These are phyloP conservation scores for Yamadazyma ubonensis DNA, from an alignment of 805 yeast genomes.

Conservation along the genomic window DNA sequence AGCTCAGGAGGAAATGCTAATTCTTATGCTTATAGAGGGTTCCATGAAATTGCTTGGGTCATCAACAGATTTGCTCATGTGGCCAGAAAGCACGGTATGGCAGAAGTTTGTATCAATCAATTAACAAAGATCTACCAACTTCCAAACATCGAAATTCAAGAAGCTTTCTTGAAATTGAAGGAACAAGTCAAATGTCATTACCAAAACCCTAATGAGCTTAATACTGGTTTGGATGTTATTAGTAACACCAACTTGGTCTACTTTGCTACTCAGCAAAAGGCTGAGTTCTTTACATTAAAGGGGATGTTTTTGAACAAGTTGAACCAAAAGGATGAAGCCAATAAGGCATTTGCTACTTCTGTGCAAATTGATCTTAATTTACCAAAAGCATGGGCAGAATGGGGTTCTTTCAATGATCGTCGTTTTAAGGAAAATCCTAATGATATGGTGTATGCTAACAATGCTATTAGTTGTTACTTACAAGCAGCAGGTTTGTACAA, in stretches of 20 bases:
- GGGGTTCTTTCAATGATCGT: constrained; percentile 95
- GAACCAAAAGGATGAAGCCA: constrained; percentile 90
- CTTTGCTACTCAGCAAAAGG: constrained; percentile 96
- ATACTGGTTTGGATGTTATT: constrained; percentile 95
- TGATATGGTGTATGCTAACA: constrained; percentile 81
- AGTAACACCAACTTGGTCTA: constrained; percentile 94
- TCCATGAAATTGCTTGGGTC: constrained; percentile 99
- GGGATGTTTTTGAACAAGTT: constrained; percentile 96
- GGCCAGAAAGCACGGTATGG: constrained; percentile 94
- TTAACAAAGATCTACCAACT: constrained; percentile 89
- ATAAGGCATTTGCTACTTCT: constrained; percentile 96
- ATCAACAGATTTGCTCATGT: constrained; percentile 98
- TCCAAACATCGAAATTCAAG: constrained; percentile 97
- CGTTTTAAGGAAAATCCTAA: constrained; percentile 80
- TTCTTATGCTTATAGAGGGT: constrained; percentile 95
- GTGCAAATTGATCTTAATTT: constrained; percentile 91
- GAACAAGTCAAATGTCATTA: constrained; percentile 98
- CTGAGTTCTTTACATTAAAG: constrained; percentile 94
- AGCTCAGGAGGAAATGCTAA: constrained; percentile 69
- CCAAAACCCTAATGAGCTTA: constrained; percentile 84
- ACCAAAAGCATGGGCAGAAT: constrained; percentile 99
- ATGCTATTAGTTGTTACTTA: constrained; percentile 91
- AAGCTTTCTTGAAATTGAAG: constrained; percentile 89
- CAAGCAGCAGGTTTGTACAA: constrained; percentile 98
- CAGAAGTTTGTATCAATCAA: constrained; percentile 93